Evolutionary conservation across 371 early-diverging fungal species (phyloP), one percentile per base, ranked within the genome.

Genomic region (Syncephalastrum monosporum): DNA sequence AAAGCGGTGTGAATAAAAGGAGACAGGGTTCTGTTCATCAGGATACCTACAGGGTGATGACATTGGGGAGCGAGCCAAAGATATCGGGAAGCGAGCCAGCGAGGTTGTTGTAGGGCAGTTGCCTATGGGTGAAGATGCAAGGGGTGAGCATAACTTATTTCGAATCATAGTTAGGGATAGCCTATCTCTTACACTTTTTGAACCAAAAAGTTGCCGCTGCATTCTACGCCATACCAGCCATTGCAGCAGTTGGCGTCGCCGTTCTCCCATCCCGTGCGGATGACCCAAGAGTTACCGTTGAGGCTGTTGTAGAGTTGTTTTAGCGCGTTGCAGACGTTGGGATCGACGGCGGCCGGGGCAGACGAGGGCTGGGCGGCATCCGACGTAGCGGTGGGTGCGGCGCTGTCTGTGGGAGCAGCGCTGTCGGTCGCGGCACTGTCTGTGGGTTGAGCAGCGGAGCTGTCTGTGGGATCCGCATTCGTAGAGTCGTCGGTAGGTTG

Each of bases 11-110:
- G 3, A 48, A 17, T 42, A 56, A 56, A 60, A 45, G 15, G 41
- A 15, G 19, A 41, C n/a, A 12, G 3, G 38, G 15, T 17, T 5
- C 27, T 1, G 38, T 33, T 33, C 10, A 33, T 33, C 38, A 33
- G 29, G 29, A 38, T 21, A 3, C 67, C 61, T 77, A 77, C 77
- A 83, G 67, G 16, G 60, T 71, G 48, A 71, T 66, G 46, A 83
- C 57, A 47, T 71, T 71, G 5, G 71, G 71, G 0, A 83, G 53
- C 12, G 63, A 56, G 41, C 70, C 65, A 33, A 80, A 58, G 38
- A 71, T 69, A 43, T 75, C 65, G 4, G 81, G 79, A 8, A 83
- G 65, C 15, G 74, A 65, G 19, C 83, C 83, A 42, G 58, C 63
- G 6, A 83, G 61, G 17, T 78, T 74, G 38, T 81, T 83, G 46